Evolutionary conservation across 257 asterid genomes (phyloP).

Genomic region (Solanum boliviense): DNA sequence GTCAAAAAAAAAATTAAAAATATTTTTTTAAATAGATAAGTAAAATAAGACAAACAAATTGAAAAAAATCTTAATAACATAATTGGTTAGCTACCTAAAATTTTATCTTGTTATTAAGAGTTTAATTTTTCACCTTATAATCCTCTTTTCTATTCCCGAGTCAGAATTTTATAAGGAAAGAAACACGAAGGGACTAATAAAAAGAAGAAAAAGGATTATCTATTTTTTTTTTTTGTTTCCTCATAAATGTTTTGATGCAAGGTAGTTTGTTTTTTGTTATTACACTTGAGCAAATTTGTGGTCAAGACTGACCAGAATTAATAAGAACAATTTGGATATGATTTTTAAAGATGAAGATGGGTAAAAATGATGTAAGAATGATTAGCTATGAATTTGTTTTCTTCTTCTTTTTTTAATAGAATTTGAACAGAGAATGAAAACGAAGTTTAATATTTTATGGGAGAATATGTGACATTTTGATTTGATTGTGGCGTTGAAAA

Average conservation of each 20-base stretch:
- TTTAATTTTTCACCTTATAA: too few relatives aligned
- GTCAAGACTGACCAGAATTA: background rate
- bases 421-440: background rate
- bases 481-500: background rate
- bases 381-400: background rate
- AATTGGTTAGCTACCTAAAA: background rate
- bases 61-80: background rate
- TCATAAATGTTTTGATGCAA: background rate
- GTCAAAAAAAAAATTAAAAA: background rate
- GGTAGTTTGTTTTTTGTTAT: background rate
- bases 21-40: background rate
- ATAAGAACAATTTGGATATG: background rate
- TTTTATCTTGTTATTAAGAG: background rate
- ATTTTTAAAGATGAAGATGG: background rate
- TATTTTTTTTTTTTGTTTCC: background rate
- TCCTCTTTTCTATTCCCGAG: too few relatives aligned
- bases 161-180: too few relatives aligned
- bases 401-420: background rate
- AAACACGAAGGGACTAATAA: background rate
- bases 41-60: background rate
- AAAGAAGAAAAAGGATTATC: background rate
- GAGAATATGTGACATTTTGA: background rate
- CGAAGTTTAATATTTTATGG: background rate
- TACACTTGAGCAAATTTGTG: background rate
- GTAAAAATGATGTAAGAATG: background rate